These are phyloP conservation scores for Cryptosporidium canis DNA, from an alignment of 169 alveolate species.

Conservation along the genomic window DNA sequence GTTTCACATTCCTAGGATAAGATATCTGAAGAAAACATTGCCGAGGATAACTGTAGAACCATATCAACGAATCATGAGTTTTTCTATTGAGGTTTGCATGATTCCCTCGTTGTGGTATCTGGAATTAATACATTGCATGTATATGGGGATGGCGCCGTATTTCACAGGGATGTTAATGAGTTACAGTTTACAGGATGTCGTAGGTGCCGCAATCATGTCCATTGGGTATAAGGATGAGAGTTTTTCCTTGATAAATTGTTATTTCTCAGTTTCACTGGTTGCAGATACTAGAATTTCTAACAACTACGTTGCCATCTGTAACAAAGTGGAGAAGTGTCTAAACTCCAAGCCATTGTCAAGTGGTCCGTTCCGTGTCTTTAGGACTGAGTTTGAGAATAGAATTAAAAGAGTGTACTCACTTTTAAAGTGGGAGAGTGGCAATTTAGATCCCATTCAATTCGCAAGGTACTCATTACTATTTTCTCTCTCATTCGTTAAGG, in stretches of 20 bases:
- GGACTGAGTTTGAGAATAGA: not conserved
- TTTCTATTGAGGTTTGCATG: slow-evolving; percentile 1
- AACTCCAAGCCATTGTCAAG: not conserved
- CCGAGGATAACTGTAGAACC: not conserved
- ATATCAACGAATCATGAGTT: slow-evolving; percentile 6
- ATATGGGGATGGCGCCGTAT: not conserved
- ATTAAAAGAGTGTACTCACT: not conserved
- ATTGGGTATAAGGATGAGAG: not conserved
- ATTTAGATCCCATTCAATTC: not conserved
- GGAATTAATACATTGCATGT: slow-evolving; percentile 1
- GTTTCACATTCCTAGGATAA: not conserved
- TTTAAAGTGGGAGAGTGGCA: not conserved
- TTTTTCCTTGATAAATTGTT: not conserved
- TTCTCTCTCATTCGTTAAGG: not conserved
- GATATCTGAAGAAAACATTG: not conserved
- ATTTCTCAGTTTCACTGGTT: not conserved
- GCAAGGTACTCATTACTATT: not conserved
- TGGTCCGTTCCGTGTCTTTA: not conserved
- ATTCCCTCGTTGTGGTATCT: not conserved
- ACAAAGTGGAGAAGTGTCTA: not conserved
- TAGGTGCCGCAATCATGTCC: slow-evolving; percentile 10
- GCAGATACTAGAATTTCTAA: not conserved
- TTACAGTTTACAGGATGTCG: not conserved
- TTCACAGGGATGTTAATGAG: slow-evolving; percentile 6
- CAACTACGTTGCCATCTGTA: not conserved